Conservation (phyloP, 202 grass and related monocot species). For the Schoenoplectus tabernaemontani region DNA sequence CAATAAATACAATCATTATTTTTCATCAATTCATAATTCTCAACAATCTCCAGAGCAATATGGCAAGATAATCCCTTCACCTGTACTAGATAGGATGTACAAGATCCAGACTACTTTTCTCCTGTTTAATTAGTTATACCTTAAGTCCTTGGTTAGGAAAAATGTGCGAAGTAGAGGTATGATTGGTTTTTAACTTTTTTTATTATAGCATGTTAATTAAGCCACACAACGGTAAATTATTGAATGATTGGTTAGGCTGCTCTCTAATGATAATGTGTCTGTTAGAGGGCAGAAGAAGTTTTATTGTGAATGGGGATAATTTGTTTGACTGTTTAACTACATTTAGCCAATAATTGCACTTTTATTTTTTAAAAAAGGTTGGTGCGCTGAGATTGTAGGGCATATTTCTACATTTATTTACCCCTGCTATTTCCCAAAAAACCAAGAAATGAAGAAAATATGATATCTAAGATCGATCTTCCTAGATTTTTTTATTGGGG, state of each 20-base stretch:
- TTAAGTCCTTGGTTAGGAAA: not conserved
- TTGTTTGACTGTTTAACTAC: conserved; percentile 1
- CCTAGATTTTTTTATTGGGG: not conserved
- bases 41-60: too few species aligned
- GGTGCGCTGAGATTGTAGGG: not conserved
- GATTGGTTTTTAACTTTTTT: not conserved
- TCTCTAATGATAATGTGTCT: not conserved
- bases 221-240: not conserved
- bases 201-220: not conserved
- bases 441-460: not conserved
- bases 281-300: conserved; percentile 1
- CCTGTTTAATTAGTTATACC: not conserved
- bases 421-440: not conserved
- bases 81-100: not conserved
- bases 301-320: conserved; percentile 2
- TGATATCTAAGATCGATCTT: not conserved
- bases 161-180: not conserved
- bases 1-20: too few species aligned
- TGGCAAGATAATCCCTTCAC: not conserved
- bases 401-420: not conserved
- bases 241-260: not conserved
- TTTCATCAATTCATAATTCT: too few species aligned
- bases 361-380: not conserved
- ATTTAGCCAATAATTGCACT: not conserved
- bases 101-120: not conserved